Evolutionary conservation across 768 basidiomycete species (phyloP), one percentile per base, ranked within the genome.

Genomic region (Leucocoprinus leucothites): DNA sequence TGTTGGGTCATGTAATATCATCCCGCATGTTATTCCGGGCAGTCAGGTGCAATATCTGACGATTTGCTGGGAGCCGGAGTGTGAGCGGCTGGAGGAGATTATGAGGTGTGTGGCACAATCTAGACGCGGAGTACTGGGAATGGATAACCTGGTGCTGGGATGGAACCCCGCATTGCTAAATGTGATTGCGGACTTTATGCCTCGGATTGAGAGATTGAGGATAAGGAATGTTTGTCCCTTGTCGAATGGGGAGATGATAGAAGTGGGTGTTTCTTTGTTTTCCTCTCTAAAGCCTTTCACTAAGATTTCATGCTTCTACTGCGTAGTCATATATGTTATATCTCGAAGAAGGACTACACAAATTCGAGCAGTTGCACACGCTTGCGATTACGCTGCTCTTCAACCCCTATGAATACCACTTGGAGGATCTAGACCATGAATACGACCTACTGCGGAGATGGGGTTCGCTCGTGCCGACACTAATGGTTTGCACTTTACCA

Each of bases 81-180:
- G 26, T 18, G 31, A 51, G 9, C 54, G 28, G 6, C 34, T 47
- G 13, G 52, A 54, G 24, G 45, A 55, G 43, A 51, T 58, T 36
- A 16, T 47, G 34, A 36, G 35, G 18, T 19, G 46, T 38, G 34
- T 59, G 21, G 43, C 45, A 4, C 22, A 34, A 41, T 59, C 58
- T 3, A 59, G 28, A 9, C 51, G 18, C 5, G 43, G 24, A 3
- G 26, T 61, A 36, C n/a, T 25, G 5, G 51, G 49, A 35, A 40
- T 61, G 55, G 60, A 61, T 38, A 61, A 61, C 38, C 38, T 61
- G 18, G 51, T 57, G 14, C n/a, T 52, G 16, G 53, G 58, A 40
- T 61, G 60, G 60, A 56, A 57, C 21, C 45, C 45, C 16, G 28
- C 21, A 41, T 34, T 61, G 47, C 22, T 61, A n/a, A 48, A 47